Conservation (phyloP, 768 basidiomycete species). For the Tylopilus cervinicoccineus region DNA sequence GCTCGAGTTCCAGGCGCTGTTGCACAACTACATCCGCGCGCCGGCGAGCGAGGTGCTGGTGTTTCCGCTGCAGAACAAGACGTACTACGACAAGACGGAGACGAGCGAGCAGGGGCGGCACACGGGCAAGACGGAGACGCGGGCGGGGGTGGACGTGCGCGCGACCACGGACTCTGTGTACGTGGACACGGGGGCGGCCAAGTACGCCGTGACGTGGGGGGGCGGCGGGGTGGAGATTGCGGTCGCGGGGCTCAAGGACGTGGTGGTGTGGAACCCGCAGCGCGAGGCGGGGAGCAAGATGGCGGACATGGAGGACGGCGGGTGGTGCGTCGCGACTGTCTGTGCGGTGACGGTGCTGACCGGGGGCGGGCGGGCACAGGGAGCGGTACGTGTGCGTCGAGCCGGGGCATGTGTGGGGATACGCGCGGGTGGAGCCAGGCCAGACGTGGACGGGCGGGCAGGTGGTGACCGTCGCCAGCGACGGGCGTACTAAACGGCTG, state of each 20-base stretch:
- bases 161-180: constrained; percentile 75
- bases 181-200: constrained; percentile 52
- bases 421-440: constrained; percentile 56
- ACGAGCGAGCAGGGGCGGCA: constrained; percentile 44
- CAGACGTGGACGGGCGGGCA: constrained; percentile 78
- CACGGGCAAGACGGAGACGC: constrained; percentile 51
- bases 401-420: constrained; percentile 80
- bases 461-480: constrained; percentile 46
- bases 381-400: constrained; percentile 87
- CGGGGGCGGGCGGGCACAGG: constrained; percentile 50
- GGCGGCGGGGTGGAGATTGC: constrained; percentile 51
- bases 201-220: constrained; percentile 59
- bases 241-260: constrained; percentile 60
- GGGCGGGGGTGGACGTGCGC: constrained; percentile 63
- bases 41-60: constrained; percentile 58
- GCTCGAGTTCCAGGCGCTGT: constrained; percentile 87
- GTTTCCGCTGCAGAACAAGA: constrained; percentile 57
- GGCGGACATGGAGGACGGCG: constrained; percentile 84
- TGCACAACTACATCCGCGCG: constrained; percentile 86
- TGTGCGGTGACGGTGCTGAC: neutral
- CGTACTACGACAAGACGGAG: constrained; percentile 82
- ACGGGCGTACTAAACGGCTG: no score
- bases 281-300: constrained; percentile 65
- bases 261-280: constrained; percentile 96
- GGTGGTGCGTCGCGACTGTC: constrained; percentile 52